Conservation (phyloP, 768 basidiomycete genomes). For the Tricholoma terreum region DNA sequence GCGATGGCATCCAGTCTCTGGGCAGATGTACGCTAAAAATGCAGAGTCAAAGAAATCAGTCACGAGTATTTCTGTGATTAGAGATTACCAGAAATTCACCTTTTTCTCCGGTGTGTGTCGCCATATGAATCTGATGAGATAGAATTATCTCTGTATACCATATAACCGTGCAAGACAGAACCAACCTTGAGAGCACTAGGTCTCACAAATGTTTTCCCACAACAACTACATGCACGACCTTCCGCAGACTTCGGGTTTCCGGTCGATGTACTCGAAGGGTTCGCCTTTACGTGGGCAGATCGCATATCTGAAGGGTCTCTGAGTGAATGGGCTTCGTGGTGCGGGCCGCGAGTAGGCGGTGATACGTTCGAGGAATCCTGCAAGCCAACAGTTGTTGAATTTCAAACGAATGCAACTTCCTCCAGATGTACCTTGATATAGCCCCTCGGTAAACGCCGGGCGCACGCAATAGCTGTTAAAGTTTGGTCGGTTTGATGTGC, state of each 20-base stretch:
- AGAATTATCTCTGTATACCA: not conserved
- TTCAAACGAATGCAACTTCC: not conserved
- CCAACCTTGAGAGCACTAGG: slow-evolving; percentile 24
- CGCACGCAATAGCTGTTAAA: slow-evolving; percentile 17
- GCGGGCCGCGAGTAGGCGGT: slow-evolving; percentile 1
- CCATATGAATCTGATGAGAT: slow-evolving; percentile 18
- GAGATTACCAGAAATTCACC: slow-evolving; percentile 10
- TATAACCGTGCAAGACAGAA: not conserved
- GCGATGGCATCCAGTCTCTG: slow-evolving; percentile 61
- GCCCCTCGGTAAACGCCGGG: slow-evolving; percentile 15
- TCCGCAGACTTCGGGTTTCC: slow-evolving; percentile 9
- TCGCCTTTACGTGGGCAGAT: slow-evolving; percentile 1
- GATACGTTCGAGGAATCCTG: slow-evolving; percentile 8
- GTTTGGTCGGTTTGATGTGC: slow-evolving; percentile 23
- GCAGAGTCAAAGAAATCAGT: not conserved
- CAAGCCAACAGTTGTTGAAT: not conserved
- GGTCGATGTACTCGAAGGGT: not conserved
- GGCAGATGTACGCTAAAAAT: slow-evolving; percentile 53
- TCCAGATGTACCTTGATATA: slow-evolving; percentile 11
- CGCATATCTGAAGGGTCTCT: slow-evolving; percentile 7
- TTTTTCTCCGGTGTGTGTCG: slow-evolving; percentile 24
- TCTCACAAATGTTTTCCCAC: slow-evolving; percentile 21
- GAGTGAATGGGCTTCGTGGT: slow-evolving; percentile 5
- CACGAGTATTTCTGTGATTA: slow-evolving; percentile 7
- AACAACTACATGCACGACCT: slow-evolving; percentile 20